These are phyloP conservation scores for Hypoxylon sp. DNA, from an alignment of 2,329 filamentous ascomycete genomes.

Conservation along the genomic window DNA sequence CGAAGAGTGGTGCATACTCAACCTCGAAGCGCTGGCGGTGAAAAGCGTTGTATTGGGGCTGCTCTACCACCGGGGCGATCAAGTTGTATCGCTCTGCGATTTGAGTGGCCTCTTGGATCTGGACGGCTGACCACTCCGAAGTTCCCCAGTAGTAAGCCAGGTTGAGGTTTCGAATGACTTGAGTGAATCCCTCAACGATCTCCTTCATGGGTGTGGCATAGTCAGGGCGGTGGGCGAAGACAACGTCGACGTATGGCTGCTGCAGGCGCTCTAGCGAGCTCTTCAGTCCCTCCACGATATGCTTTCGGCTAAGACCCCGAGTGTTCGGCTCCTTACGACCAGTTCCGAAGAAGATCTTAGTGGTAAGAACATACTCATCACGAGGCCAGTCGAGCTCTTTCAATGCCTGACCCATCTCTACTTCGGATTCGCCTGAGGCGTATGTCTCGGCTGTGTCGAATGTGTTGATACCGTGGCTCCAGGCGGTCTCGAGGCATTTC, in stretches of 20 bases:
- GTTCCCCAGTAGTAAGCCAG: slow-evolving; percentile 72
- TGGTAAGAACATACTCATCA: slow-evolving; percentile 62
- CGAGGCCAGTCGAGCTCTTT: slow-evolving; percentile 62
- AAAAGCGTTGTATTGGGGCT: slow-evolving; percentile 69
- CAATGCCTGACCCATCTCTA: slow-evolving; percentile 60
- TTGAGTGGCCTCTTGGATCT: slow-evolving; percentile 66
- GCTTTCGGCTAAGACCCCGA: slow-evolving; percentile 59
- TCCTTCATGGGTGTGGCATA: slow-evolving; percentile 67
- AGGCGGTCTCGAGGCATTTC: slow-evolving; percentile 57
- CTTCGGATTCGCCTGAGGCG: slow-evolving; percentile 57
- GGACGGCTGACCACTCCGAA: slow-evolving; percentile 65
- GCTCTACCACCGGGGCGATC: slow-evolving; percentile 58
- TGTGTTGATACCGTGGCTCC: slow-evolving; percentile 62
- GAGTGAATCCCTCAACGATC: slow-evolving; percentile 63
- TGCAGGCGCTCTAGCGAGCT: slow-evolving; percentile 66
- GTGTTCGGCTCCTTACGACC: slow-evolving; percentile 66
- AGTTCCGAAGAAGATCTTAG: slow-evolving; percentile 61
- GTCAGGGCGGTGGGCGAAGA: slow-evolving; percentile 70
- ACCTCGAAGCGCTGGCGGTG: slow-evolving; percentile 68
- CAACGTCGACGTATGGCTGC: slow-evolving; percentile 71
- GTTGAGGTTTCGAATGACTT: slow-evolving; percentile 62
- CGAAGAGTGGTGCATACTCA: slow-evolving; percentile 65
- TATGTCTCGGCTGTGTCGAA: slow-evolving; percentile 64
- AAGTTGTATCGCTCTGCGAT: slow-evolving; percentile 66
- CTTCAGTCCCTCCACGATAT: slow-evolving; percentile 65